A percentile compares a stretch with the other conserved stretches of the same genome.
Evolutionary conservation across 805 yeast genomes (phyloP).

Genomic region (Schwanniomyces polymorphus): DNA sequence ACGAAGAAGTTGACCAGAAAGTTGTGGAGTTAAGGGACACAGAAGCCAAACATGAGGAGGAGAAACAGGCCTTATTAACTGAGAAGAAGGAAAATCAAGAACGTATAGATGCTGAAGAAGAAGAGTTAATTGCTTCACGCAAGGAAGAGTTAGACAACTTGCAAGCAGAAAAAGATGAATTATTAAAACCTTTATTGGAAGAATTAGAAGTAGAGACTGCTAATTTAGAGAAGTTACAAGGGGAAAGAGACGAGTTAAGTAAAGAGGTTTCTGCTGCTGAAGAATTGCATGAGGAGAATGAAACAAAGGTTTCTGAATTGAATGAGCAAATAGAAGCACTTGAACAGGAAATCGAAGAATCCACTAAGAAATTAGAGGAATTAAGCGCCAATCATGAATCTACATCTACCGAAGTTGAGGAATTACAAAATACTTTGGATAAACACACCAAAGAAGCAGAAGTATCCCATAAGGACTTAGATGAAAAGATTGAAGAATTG

Average conservation of each 20-base stretch:
- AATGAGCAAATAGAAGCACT: slow-evolving; percentile 44
- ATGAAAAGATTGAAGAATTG: slow-evolving; percentile 42
- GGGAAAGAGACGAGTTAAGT: slow-evolving; percentile 46
- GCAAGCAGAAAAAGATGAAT: slow-evolving; percentile 54
- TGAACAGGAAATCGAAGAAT: slow-evolving; percentile 31
- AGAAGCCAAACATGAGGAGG: slow-evolving; percentile 38
- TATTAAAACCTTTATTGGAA: slow-evolving; percentile 53
- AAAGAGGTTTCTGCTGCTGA: slow-evolving; percentile 47
- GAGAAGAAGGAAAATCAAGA: slow-evolving; percentile 50
- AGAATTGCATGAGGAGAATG: slow-evolving; percentile 43
- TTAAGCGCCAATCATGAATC: slow-evolving; percentile 38
- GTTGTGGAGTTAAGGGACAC: slow-evolving; percentile 30
- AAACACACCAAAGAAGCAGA: slow-evolving; percentile 24
- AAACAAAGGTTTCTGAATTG: slow-evolving; percentile 44
- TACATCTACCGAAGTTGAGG: slow-evolving; percentile 38
- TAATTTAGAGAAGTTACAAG: slow-evolving; percentile 49
- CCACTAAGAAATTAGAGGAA: slow-evolving; percentile 31
- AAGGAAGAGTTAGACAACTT: slow-evolving; percentile 46
- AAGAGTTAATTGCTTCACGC: slow-evolving; percentile 44
- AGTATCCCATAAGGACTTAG: slow-evolving; percentile 33
- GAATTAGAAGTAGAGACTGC: slow-evolving; percentile 51
- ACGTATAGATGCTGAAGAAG: slow-evolving; percentile 43
- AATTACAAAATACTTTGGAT: slow-evolving; percentile 25
- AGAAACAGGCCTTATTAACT: slow-evolving; percentile 41
- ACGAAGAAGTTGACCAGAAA: slow-evolving; percentile 29